Evolutionary conservation across 208 protist species (phyloP), one percentile per base, ranked within the genome.

Genomic region (Herpetomonas tarakana): DNA sequence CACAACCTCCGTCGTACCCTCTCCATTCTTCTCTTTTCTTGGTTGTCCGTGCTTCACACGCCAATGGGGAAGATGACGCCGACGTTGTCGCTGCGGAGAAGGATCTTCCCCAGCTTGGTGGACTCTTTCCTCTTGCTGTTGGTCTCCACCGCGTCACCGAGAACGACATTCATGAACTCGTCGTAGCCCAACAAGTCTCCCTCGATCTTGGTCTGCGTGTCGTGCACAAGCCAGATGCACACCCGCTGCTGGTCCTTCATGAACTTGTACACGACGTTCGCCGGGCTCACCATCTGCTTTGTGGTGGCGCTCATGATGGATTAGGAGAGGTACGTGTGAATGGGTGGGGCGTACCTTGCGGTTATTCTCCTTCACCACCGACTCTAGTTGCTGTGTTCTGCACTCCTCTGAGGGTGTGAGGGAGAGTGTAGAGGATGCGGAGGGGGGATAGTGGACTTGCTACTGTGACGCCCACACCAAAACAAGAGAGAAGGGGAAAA

Each of bases 101-200:
- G 67, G 47, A 97, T 96, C 61, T 83, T 93, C 18, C 92, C 92
- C 18, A 97, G 35, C 16, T 58, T 50, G 24, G 81, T 80, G 24
- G 59, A 65, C 51, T 86, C 68, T 28, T 71, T 69, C 31, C 65
- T 93, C 65, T 92, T 93, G 14, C 73, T 7, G 74, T 96, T 84
- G 0, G 91, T 80, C 72, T 98, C 94, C 24, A 76, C 66, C 16
- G 91, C 83, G 30, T 98, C 84, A 21, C 83, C 88, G 3, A 98
- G 70, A 26, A 97, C 90, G 7, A 98, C 58, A 62, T 98, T 98
- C 88, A 97, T 97, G 54, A 92, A 98, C 65, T 97, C 88, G 58
- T 98, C 94, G 66, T 97, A 97, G 35, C 92, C 94, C 16, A 93
- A 54, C 0, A 97, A 54, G 45, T 73, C 74, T 21, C 89, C 91